Percentiles rank a stretch among this genome's conserved stretches.
Conservation (phyloP, 2,329 filamentous ascomycete genomes). For the Clarireedia hainanense region DNA sequence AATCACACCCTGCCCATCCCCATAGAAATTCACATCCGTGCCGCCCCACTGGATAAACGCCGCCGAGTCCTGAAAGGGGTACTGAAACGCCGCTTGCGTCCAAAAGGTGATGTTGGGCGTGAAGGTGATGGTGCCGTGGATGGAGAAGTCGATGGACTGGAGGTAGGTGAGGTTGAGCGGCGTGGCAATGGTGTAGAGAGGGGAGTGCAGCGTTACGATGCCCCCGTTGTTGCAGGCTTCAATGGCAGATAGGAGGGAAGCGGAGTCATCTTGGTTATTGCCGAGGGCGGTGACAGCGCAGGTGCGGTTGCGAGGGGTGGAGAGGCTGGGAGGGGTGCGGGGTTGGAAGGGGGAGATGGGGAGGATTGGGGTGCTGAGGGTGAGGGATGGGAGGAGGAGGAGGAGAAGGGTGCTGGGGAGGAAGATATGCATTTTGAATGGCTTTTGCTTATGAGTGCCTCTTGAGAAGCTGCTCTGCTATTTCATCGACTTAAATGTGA, state of each 20-base stretch:
- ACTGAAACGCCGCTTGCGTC: not conserved
- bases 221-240: conserved; percentile 4
- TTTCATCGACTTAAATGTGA: too few relatives aligned
- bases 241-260: not conserved
- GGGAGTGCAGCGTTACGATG: not conserved
- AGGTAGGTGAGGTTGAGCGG: not conserved
- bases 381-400: not conserved
- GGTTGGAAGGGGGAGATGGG: conserved; percentile 1
- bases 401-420: not conserved
- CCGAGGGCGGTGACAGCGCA: not conserved
- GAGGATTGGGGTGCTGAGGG: too few relatives aligned
- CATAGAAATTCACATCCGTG: conserved; percentile 1
- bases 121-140: conserved; percentile 2
- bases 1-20: conserved; percentile 1
- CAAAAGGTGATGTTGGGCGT: not conserved
- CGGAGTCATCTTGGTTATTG: not conserved
- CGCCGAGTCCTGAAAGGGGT: not conserved
- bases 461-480: too few relatives aligned
- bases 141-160: conserved; percentile 1
- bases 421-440: not conserved
- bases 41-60: conserved; percentile 1
- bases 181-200: conserved; percentile 2
- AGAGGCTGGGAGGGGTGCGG: not conserved
- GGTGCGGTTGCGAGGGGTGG: not conserved
- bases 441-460: too few relatives aligned